Evolutionary conservation across 306 rosid species (phyloP).

Genomic region (Corylus americana): DNA sequence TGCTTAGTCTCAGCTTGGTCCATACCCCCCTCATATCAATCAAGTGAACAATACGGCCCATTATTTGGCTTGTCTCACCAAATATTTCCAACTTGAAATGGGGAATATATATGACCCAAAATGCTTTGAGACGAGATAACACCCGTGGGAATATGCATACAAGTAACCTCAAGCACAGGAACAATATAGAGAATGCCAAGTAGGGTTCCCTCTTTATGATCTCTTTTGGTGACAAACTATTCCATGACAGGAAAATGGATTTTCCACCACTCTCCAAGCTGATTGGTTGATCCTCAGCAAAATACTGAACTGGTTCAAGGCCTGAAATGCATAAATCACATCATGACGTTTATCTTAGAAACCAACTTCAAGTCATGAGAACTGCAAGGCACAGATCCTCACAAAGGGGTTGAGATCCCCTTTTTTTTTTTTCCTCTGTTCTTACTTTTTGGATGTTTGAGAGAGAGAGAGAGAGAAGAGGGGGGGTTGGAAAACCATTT

Average conservation of each 20-base stretch:
- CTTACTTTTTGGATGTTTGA: neutral
- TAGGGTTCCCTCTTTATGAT: conserved; percentile 53
- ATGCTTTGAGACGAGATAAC: conserved; percentile 39
- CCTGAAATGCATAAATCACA: conserved; percentile 43
- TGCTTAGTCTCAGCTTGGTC: conserved; percentile 67
- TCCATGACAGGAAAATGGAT: conserved; percentile 32
- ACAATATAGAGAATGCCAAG: conserved; percentile 49
- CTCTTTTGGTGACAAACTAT: conserved; percentile 38
- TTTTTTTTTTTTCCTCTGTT: neutral
- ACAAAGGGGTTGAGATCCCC: neutral
- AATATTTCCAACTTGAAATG: conserved; percentile 67
- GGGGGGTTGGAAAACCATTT: no score
- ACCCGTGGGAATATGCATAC: conserved; percentile 43
- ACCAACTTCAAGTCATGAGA: neutral
- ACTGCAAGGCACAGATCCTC: neutral
- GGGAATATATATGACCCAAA: conserved; percentile 50
- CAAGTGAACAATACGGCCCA: conserved; percentile 53
- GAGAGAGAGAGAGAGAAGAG: no score
- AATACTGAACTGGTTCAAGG: conserved; percentile 42
- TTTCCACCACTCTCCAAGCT: conserved; percentile 25
- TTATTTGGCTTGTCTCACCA: conserved; percentile 68
- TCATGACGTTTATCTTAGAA: conserved; percentile 5
- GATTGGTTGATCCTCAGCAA: conserved; percentile 27
- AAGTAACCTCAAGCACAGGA: conserved; percentile 56
- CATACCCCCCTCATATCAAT: conserved; percentile 64